Conservation (phyloP, 2,329 filamentous ascomycete genomes). For the Stagonosporopsis vannaccii region DNA sequence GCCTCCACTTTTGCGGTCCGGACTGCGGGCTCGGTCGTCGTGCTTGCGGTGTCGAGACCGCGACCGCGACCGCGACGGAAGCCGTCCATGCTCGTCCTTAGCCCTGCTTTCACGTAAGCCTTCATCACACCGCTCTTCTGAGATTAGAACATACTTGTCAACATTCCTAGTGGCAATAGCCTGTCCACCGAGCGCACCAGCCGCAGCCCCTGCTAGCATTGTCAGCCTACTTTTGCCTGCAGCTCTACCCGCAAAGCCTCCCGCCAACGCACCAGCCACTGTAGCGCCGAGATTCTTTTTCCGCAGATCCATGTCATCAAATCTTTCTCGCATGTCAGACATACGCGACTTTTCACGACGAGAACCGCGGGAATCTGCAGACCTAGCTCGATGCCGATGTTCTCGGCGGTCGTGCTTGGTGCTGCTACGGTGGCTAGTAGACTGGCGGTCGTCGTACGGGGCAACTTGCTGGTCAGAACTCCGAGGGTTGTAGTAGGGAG, state of each 20-base stretch:
- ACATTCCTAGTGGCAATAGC: slow-evolving; percentile 26
- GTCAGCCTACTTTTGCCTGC: slow-evolving; percentile 47
- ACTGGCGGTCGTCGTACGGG: slow-evolving; percentile 28
- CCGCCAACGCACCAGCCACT: slow-evolving; percentile 50
- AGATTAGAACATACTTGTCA: slow-evolving; percentile 3
- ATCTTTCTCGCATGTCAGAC: slow-evolving; percentile 45
- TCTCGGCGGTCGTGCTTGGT: slow-evolving; percentile 38
- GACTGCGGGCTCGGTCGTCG: slow-evolving; percentile 16
- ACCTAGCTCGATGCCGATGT: slow-evolving; percentile 45
- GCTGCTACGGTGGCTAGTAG: slow-evolving; percentile 38
- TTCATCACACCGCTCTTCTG: not conserved
- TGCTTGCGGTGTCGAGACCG: slow-evolving; percentile 22
- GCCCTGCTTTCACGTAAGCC: slow-evolving; percentile 18
- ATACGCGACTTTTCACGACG: slow-evolving; percentile 41
- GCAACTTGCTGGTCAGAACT: slow-evolving; percentile 27
- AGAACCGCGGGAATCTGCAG: slow-evolving; percentile 45
- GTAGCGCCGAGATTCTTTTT: slow-evolving; percentile 45
- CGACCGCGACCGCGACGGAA: slow-evolving; percentile 28
- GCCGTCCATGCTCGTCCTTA: slow-evolving; percentile 27
- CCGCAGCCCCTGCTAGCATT: slow-evolving; percentile 47
- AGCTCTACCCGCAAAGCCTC: slow-evolving; percentile 44
- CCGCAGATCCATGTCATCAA: slow-evolving; percentile 43
- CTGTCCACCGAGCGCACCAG: slow-evolving; percentile 43
- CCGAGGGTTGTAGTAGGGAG: slow-evolving; percentile 29
- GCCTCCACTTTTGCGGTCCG: slow-evolving; percentile 18